Conservation (phyloP, 306 rosid genomes). For the Hippophae tibetana region DNA sequence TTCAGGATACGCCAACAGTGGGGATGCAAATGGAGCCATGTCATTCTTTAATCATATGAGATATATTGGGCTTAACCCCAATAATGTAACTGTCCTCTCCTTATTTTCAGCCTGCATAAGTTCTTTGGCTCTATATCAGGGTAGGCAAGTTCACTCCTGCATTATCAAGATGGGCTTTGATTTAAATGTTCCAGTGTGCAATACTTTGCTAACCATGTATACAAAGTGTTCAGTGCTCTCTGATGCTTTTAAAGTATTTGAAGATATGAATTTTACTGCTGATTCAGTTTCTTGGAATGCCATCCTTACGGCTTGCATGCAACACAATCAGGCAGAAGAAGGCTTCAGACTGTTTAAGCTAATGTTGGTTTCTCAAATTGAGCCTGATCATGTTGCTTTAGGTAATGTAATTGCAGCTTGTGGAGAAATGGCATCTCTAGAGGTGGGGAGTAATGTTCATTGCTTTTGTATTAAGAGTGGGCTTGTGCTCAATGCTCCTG, state of each 20-base stretch:
- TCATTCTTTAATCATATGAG: conserved; percentile 45
- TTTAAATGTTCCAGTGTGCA: conserved; percentile 34
- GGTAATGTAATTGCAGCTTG: conserved; percentile 50
- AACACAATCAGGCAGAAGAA: conserved; percentile 47
- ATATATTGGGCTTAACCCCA: conserved; percentile 34
- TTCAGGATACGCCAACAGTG: conserved; percentile 42
- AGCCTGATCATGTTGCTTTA: conserved; percentile 49
- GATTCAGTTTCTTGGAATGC: conserved; percentile 73
- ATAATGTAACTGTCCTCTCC: conserved; percentile 49
- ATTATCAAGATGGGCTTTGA: conserved; percentile 38
- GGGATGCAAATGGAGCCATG: conserved; percentile 40
- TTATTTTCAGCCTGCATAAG: conserved; percentile 49
- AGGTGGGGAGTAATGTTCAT: conserved; percentile 62
- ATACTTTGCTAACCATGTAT: conserved; percentile 58
- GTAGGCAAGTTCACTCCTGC: conserved; percentile 60
- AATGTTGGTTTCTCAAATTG: conserved; percentile 43
- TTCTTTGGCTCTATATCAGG: conserved; percentile 44
- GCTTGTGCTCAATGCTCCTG: conserved; percentile 38
- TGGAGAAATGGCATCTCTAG: conserved; percentile 51
- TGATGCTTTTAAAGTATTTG: conserved; percentile 46
- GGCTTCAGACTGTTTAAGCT: conserved; percentile 39
- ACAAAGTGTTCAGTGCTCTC: conserved; percentile 50
- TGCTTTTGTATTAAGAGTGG: conserved; percentile 56
- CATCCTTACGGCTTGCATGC: conserved; percentile 53
- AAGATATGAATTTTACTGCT: conserved; percentile 26